Percentiles rank a stretch among this genome's conserved stretches.
These are phyloP conservation scores for Pulveroboletus sp. DNA, from an alignment of 768 basidiomycete genomes.

Conservation along the genomic window DNA sequence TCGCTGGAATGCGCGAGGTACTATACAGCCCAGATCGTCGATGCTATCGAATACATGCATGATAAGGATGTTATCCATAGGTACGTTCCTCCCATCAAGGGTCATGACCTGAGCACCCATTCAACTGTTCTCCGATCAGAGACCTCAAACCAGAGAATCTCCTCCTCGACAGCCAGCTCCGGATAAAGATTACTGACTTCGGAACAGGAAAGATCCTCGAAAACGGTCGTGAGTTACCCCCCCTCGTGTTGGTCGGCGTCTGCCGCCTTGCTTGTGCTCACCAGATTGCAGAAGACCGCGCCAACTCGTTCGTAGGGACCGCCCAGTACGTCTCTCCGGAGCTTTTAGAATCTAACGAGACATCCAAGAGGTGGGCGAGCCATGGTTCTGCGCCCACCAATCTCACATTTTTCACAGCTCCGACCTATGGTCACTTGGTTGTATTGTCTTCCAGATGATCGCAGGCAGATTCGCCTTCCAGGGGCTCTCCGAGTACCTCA, in stretches of 20 bases:
- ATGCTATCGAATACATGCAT: slow-evolving; percentile 90
- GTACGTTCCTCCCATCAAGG: slow-evolving; percentile 26
- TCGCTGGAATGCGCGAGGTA: slow-evolving; percentile 70
- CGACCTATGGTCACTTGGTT: slow-evolving; percentile 94
- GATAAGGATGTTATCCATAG: slow-evolving; percentile 86
- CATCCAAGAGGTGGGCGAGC: slow-evolving; percentile 63
- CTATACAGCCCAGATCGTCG: slow-evolving; percentile 87
- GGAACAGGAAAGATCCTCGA: slow-evolving; percentile 83
- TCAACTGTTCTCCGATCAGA: slow-evolving; percentile 28
- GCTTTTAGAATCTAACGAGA: slow-evolving; percentile 67
- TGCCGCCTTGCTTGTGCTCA: slow-evolving; percentile 8
- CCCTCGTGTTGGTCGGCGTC: neutral
- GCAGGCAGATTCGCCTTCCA: slow-evolving; percentile 89
- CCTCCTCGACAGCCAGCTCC: slow-evolving; percentile 78
- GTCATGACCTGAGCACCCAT: slow-evolving; percentile 10
- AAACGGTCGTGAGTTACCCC: slow-evolving; percentile 40
- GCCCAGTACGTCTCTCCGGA: slow-evolving; percentile 90
- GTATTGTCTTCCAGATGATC: slow-evolving; percentile 91
- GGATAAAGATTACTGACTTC: slow-evolving; percentile 95
- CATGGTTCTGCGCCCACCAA: neutral
- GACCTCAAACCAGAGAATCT: slow-evolving; percentile 88
- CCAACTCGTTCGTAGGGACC: slow-evolving; percentile 81
- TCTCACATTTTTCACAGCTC: slow-evolving; percentile 46
- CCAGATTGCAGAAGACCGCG: slow-evolving; percentile 40
- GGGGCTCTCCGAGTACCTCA: slow-evolving; percentile 87